Evolutionary conservation across 768 basidiomycete genomes (phyloP).

Genomic region (Boletus rex-veris): DNA sequence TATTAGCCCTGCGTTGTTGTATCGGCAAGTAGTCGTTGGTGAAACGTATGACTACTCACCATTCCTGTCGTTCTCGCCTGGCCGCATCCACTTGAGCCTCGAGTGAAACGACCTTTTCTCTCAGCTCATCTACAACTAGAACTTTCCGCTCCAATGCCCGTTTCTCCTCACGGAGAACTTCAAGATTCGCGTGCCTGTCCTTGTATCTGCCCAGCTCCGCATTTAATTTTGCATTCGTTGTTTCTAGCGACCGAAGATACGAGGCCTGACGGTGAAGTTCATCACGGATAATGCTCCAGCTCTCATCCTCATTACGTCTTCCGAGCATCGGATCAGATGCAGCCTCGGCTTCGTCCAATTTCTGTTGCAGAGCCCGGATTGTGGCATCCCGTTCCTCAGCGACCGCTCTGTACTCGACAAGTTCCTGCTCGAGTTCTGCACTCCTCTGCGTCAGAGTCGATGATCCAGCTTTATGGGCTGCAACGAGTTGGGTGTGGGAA

Average conservation of each 20-base stretch:
- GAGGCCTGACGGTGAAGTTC: constrained; percentile 65
- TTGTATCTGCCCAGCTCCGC: constrained; percentile 52
- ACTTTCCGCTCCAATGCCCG: constrained; percentile 56
- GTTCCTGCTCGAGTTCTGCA: constrained; percentile 46
- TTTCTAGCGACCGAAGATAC: constrained; percentile 59
- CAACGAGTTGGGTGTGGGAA: constrained; percentile 45
- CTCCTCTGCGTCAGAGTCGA: constrained; percentile 46
- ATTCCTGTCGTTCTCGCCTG: constrained; percentile 52
- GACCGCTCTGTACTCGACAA: constrained; percentile 38
- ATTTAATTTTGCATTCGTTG: constrained; percentile 51
- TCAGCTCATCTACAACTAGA: constrained; percentile 46
- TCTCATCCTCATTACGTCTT: constrained; percentile 44
- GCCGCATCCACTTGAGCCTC: constrained; percentile 67
- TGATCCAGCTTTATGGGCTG: constrained; percentile 51
- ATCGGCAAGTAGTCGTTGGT: not conserved
- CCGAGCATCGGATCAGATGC: constrained; percentile 30
- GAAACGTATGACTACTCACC: constrained; percentile 36
- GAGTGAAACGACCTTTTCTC: constrained; percentile 51
- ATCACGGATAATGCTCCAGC: constrained; percentile 60
- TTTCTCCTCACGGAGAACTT: constrained; percentile 75
- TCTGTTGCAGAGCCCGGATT: constrained; percentile 44
- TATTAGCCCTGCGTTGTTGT: constrained; percentile 35
- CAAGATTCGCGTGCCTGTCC: constrained; percentile 56
- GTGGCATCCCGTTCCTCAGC: constrained; percentile 41
- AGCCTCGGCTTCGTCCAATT: constrained; percentile 43